A percentile compares a stretch with the other conserved stretches of the same genome.
These are phyloP conservation scores for Pichia kluyveri DNA, from an alignment of 805 yeast genomes.

Conservation along the genomic window DNA sequence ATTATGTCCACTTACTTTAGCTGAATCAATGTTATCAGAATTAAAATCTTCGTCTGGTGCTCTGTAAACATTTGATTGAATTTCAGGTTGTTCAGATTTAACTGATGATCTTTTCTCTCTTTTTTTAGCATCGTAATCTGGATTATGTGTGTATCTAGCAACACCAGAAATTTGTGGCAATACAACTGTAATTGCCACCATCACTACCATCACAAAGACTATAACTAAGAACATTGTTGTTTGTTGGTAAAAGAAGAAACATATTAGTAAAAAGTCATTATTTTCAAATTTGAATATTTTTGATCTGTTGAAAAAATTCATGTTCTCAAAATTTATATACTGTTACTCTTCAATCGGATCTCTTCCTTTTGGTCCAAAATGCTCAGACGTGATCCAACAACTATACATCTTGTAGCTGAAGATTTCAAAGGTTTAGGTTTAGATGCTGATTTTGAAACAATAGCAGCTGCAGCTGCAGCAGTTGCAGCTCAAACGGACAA, in stretches of 20 bases:
- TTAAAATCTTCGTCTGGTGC: conserved; percentile 25
- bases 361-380: conserved; percentile 15
- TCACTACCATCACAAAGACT: conserved; percentile 13
- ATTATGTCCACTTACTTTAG: not conserved
- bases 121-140: conserved; percentile 12
- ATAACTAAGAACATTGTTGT: conserved; percentile 5
- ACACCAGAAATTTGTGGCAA: conserved; percentile 23
- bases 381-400: conserved; percentile 68
- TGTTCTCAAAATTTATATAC: too few species aligned
- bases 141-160: conserved; percentile 20
- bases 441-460: not conserved
- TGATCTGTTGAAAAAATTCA: too few species aligned
- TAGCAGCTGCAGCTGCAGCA: not conserved
- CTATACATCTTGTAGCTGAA: conserved; percentile 57
- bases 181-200: conserved; percentile 16
- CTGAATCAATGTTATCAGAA: not conserved
- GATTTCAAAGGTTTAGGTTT: conserved; percentile 32
- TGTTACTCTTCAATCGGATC: too few species aligned
- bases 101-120: conserved; percentile 4
- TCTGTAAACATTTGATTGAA: conserved; percentile 10
- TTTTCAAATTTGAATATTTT: too few species aligned
- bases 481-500: conserved; percentile 3
- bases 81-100: not conserved
- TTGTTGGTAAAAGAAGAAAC: not conserved
- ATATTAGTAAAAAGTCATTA: not conserved